A percentile compares a stretch with the other conserved stretches of the same genome.
Conservation (phyloP, 2,329 filamentous ascomycete species). For the Beauveria sp. region DNA sequence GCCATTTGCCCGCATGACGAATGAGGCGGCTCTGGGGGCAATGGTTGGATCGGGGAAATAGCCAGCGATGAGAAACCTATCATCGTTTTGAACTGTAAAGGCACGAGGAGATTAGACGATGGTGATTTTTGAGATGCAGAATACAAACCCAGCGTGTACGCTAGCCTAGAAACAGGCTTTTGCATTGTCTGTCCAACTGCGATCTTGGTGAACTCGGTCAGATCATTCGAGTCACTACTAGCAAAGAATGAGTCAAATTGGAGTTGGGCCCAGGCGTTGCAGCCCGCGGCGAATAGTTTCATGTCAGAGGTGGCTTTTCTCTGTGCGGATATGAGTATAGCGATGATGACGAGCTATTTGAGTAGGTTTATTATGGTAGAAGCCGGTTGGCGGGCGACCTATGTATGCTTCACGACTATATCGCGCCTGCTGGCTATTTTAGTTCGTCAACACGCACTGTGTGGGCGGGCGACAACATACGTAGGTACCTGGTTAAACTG, state of each 20-base stretch:
- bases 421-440: too few relatives aligned
- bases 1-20: not conserved
- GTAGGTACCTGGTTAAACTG: too few relatives aligned
- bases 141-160: slow-evolving; percentile 41
- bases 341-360: not conserved
- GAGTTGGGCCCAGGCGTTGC: slow-evolving; percentile 54
- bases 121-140: not conserved
- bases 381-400: too few relatives aligned
- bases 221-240: slow-evolving; percentile 29
- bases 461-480: too few relatives aligned
- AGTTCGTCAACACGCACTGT: too few relatives aligned
- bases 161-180: slow-evolving; percentile 27
- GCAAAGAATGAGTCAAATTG: slow-evolving; percentile 23
- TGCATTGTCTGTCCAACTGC: slow-evolving; percentile 30
- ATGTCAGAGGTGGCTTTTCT: slow-evolving; percentile 19
- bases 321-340: not conserved
- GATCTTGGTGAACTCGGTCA: slow-evolving; percentile 36
- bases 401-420: too few relatives aligned
- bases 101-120: not conserved
- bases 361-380: not conserved
- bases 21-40: not conserved
- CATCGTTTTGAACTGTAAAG: slow-evolving; percentile 17
- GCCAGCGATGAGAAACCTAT: slow-evolving; percentile 17
- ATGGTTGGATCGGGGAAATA: not conserved
- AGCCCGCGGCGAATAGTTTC: slow-evolving; percentile 47